Evolutionary conservation across 305 asterid genomes (phyloP).

Genomic region (Stenogyne calaminthoides): DNA sequence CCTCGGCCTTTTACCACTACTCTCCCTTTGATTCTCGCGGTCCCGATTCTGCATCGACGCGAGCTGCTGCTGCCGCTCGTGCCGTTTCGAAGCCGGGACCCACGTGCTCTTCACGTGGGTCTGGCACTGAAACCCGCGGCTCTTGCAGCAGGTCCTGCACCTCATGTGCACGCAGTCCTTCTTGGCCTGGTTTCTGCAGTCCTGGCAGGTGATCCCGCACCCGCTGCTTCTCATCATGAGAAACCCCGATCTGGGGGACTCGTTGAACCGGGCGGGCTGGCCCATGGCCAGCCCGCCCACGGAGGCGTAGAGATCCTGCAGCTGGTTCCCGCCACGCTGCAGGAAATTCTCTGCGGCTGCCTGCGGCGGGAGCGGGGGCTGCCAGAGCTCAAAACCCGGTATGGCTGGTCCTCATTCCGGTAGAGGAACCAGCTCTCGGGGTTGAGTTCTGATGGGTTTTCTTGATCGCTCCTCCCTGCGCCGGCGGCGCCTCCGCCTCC

Average conservation of each 20-base stretch:
- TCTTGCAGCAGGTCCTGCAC: conserved; percentile 80
- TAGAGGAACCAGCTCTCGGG: conserved; percentile 81
- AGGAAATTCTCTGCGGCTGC: conserved; percentile 38
- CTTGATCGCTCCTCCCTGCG: conserved; percentile 33
- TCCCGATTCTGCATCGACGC: conserved; percentile 37
- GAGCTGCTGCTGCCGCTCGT: conserved; percentile 68
- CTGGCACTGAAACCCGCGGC: conserved; percentile 70
- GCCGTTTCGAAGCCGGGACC: conserved; percentile 81
- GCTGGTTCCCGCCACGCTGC: conserved; percentile 34
- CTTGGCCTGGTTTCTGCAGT: conserved; percentile 83
- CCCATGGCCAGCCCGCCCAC: conserved; percentile 63
- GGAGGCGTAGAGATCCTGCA: conserved; percentile 68
- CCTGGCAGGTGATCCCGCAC: conserved; percentile 78
- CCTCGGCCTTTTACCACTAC: conserved; percentile 52
- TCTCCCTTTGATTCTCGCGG: conserved; percentile 42
- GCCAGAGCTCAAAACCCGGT: conserved; percentile 82
- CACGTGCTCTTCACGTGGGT: conserved; percentile 84
- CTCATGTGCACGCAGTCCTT: conserved; percentile 77
- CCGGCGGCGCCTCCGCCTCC: conserved; percentile 15
- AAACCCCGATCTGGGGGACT: conserved; percentile 48
- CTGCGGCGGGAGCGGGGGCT: conserved; percentile 17
- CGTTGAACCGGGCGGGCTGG: conserved; percentile 33
- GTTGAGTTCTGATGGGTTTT: conserved; percentile 47
- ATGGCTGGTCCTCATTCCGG: conserved; percentile 53
- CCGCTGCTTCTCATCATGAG: conserved; percentile 68